Evolutionary conservation across 768 basidiomycete species (phyloP), one percentile per base, ranked within the genome.

Genomic region (Rhizopogon sp.): DNA sequence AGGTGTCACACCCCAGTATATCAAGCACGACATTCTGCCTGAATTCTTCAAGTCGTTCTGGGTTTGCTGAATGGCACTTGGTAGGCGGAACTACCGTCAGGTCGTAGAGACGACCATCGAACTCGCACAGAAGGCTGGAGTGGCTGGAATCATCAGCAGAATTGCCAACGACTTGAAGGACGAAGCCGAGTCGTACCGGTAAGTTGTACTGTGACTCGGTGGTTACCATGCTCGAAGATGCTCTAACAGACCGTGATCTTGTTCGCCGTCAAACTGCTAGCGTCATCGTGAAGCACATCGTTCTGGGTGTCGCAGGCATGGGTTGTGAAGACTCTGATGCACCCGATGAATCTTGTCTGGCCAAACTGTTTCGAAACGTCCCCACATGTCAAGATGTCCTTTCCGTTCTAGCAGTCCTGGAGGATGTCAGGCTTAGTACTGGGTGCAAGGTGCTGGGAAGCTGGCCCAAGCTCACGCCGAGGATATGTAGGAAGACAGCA

Each of bases 1-100:
- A 20, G 20, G 20, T 20, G 20, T 20, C 20, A 20, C 20, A 20
- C 20, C 20, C 20, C 20, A 20, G 20, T 20, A 20, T 20, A 97
- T 99, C 68, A 96, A 93, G 66, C 88, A 95, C 62, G 97, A 31
- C 65, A 98, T 99, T 53, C 80, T 98, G 6, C 97, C 97, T 22
- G 97, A 99, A 72, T 98, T 98, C 74, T 99, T 98, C 87, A 97
- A 94, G 69, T 83, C 95, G 6, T 99, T 99, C 77, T 98, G 96
- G 96, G 94, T 93, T 45, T 87, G 91, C 57, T 87, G 95, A 35
- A 97, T 98, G 97, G 97, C 97, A 0, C 82, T 98, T 55, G 97
- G 98, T 69, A 78, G 93, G 60, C 81, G 97, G 31, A 99, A 98
- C 64, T 98, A 98, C 72, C 83, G 88, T 37, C 96, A 98, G 70